A percentile compares a stretch with the other conserved stretches of the same genome.
Conservation (phyloP, 768 basidiomycete species). For the Boletellus ananas region DNA sequence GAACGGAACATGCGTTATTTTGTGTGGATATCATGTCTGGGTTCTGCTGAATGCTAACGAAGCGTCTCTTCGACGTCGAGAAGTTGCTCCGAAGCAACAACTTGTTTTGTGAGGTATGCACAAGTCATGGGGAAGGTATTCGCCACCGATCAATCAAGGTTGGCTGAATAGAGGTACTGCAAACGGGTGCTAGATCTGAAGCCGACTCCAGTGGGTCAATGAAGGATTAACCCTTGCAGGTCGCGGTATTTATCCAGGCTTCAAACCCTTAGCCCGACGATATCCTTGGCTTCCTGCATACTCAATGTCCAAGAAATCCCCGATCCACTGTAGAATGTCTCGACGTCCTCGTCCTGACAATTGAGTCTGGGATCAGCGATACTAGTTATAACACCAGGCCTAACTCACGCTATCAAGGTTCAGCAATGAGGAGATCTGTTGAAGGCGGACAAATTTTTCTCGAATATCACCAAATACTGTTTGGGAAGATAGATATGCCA, state of each 20-base stretch:
- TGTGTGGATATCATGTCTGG: background rate
- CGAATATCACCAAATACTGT: conserved; percentile 86
- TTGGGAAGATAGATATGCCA: conserved; percentile 80
- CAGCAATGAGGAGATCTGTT: conserved; percentile 88
- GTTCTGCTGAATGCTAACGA: no score
- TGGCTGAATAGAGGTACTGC: no score
- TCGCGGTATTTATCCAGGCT: background rate
- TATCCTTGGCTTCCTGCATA: conserved; percentile 68
- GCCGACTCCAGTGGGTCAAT: background rate
- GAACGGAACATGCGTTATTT: conserved; percentile 4
- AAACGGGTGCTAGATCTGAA: background rate
- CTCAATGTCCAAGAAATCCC: conserved; percentile 87
- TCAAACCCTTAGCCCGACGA: conserved; percentile 54
- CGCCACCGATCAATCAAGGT: no score
- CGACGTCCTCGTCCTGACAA: conserved; percentile 84
- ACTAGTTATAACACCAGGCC: background rate
- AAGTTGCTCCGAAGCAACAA: no score
- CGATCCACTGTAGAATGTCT: conserved; percentile 91
- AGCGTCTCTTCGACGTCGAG: no score
- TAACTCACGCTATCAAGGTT: conserved; percentile 71
- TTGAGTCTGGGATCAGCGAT: conserved; percentile 4
- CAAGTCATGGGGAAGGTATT: no score
- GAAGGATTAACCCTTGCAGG: background rate
- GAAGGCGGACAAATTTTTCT: conserved; percentile 87
- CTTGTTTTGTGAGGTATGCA: no score